Base-by-base conservation (phyloP, 1,284 basidiomycete species). In the Melanopsichium pennsylvanicum region DNA sequence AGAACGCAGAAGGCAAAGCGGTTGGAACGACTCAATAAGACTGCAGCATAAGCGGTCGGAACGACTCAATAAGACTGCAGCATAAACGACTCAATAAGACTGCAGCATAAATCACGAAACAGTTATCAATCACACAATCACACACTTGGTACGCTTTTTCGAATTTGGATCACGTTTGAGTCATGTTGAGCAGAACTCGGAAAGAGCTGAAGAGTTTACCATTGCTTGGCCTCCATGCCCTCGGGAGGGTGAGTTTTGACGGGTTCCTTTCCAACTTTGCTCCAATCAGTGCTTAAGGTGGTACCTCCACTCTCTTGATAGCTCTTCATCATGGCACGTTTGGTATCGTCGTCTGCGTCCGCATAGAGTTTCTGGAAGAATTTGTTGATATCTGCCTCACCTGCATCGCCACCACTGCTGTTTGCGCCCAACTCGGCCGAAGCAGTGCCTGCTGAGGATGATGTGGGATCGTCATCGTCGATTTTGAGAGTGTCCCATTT, bases 311-410 rank as follows among this genome's bases (percentile, higher is more conserved):
- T 71, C 42, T 81, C 79, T 45, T 72, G 67, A 64, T 75, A 81
- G 38, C 60, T 67, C 57, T 81, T 81, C 37, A 78, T 60, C 79
- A 81, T 81, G 13, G 79, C 79, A 12, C 71, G 50, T 13, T 62
- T 55, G n/a, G 79, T 80, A 32, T 81, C 78, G 27, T 70, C 64
- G 48, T 78, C 73, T 18, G 79, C 78, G 21, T 75, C 72, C 13
- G 75, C 72, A 41, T 79, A 81, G 18, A 81, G 61, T 38, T 74
- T 60, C 38, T 80, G 72, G 63, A 81, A 81, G 39, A 81, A 81
- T 9, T 59, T 50, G 34, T 81, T 70, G 35, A 81, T 62, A 23
- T 74, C 72, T 2, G 70, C 71, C 13, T 73, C 70, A 6, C 27
- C 69, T 0, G 38, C 52, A 4, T 46, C 46, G n/a, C 16, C 13